Evolutionary conservation across 2,329 filamentous ascomycete species (phyloP).

Genomic region (Dendryphion nanum): DNA sequence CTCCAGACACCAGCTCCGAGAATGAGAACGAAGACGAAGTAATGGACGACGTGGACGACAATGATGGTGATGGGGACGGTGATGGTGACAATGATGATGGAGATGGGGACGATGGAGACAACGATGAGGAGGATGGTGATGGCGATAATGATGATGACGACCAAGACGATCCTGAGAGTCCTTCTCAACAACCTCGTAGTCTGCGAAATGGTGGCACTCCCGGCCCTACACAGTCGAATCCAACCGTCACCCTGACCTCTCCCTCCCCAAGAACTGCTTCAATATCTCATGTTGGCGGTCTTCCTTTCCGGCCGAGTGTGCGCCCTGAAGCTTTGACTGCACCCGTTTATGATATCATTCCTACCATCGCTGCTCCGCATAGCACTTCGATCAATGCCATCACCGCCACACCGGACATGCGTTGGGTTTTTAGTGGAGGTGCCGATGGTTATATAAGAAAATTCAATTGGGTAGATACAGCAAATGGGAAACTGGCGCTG

Average conservation of each 20-base stretch:
- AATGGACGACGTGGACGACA: conserved; percentile 44
- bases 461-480: conserved; percentile 92
- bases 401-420: conserved; percentile 86
- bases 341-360: conserved; percentile 86
- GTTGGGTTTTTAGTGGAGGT: conserved; percentile 92
- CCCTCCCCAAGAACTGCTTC: conserved; percentile 43
- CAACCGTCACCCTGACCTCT: conserved; percentile 49
- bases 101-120: conserved; percentile 39
- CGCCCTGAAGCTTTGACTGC: conserved; percentile 78
- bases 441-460: conserved; percentile 95
- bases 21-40: conserved; percentile 42
- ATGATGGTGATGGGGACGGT: conserved; percentile 39
- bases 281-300: conserved; percentile 28
- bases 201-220: conserved; percentile 28
- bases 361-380: conserved; percentile 94
- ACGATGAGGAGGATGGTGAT: conserved; percentile 42
- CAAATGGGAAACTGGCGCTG: conserved; percentile 88
- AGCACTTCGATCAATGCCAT: conserved; percentile 94
- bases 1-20: conserved; percentile 40
- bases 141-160: conserved; percentile 44
- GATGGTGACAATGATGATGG: conserved; percentile 35
- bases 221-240: conserved; percentile 35
- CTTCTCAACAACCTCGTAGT: conserved; percentile 36
- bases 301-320: conserved; percentile 60
- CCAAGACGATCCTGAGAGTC: conserved; percentile 47